Evolutionary conservation across 2,329 filamentous ascomycete species (phyloP).

Genomic region (Alternaria ventricosa): DNA sequence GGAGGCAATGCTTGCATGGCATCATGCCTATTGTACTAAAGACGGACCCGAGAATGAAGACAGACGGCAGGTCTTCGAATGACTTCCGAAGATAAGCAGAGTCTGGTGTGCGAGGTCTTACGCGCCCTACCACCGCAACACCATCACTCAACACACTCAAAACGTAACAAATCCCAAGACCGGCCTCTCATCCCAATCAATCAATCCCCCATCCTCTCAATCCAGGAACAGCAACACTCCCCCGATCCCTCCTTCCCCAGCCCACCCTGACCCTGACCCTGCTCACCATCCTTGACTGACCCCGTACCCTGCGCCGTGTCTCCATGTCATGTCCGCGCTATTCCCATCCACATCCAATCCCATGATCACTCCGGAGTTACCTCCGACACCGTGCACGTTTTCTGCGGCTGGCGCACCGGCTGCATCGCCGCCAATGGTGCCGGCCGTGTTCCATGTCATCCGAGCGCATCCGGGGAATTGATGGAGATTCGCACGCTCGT

Average conservation of each 20-base stretch:
- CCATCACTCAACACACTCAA: neutral
- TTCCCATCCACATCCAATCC: neutral
- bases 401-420: neutral
- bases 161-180: neutral
- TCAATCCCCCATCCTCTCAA: neutral
- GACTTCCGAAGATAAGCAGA: neutral
- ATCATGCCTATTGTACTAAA: conserved; percentile 18
- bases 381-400: neutral
- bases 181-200: neutral
- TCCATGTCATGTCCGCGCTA: neutral
- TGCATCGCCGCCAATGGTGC: neutral
- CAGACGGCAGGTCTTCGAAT: conserved; percentile 2
- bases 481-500: neutral
- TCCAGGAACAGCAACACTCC: neutral
- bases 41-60: conserved; percentile 12
- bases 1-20: conserved; percentile 26
- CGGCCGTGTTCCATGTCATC: neutral
- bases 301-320: neutral
- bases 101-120: neutral
- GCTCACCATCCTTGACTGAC: neutral
- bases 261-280: neutral
- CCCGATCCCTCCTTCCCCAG: neutral
- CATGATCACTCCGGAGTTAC: neutral
- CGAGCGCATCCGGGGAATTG: neutral
- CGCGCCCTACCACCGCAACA: neutral